phyloP scores from a whole-genome alignment of 2,329 filamentous ascomycete genomes.

The Diaporthe sp. region DNA sequence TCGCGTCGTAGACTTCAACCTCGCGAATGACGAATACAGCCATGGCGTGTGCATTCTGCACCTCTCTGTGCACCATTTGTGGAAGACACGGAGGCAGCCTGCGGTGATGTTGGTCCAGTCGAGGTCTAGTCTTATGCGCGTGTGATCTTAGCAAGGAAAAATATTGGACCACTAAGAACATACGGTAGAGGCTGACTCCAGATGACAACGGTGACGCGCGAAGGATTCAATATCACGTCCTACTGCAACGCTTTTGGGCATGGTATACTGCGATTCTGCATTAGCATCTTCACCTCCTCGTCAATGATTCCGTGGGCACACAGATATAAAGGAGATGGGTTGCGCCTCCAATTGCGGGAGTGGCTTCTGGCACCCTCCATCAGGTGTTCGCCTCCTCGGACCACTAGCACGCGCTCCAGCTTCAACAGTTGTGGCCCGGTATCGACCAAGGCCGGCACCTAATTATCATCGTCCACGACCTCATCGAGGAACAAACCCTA shows the following conservation, averaged over 20 bases:
- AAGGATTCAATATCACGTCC: slow-evolving; percentile 13
- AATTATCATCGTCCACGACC: too few relatives aligned
- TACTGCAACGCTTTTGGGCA: background rate
- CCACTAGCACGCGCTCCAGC: background rate
- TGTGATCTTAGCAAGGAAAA: background rate
- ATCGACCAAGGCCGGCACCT: background rate
- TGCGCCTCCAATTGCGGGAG: background rate
- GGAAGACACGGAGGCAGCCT: background rate
- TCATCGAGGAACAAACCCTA: background rate
- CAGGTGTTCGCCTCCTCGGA: background rate
- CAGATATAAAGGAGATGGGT: background rate
- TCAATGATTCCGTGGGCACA: background rate
- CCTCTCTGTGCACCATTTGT: background rate
- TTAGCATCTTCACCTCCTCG: background rate
- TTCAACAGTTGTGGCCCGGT: background rate
- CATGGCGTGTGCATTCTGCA: background rate
- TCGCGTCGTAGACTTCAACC: background rate
- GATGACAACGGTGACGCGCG: background rate
- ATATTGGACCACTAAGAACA: too few relatives aligned
- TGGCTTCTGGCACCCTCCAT: background rate
- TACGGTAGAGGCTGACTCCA: background rate
- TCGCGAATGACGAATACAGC: background rate
- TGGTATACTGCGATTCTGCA: background rate
- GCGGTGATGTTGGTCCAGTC: background rate
- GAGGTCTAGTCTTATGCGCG: background rate